Base-by-base conservation (phyloP, 768 basidiomycete species). In the Kwoniella mangroviensis region DNA sequence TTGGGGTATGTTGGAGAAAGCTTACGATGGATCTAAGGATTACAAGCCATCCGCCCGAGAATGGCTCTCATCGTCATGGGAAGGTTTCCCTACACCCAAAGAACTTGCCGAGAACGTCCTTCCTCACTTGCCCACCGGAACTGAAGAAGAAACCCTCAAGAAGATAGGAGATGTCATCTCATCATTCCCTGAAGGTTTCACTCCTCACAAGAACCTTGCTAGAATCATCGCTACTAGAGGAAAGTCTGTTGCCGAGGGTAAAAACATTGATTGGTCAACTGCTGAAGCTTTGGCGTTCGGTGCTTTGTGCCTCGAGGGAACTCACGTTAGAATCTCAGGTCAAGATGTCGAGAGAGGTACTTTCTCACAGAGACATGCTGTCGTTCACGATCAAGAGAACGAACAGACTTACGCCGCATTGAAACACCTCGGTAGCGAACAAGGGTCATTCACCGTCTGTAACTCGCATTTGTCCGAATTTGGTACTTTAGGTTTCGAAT, bases 291-390 rank as follows among this genome's bases (percentile, higher is more conserved):
- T 99, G 64, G 97, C 97, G 0, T 92, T 98, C 78, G 97, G 96
- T 68, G 87, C 94, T 5, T 90, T 99, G 51, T 92, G 92, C 11
- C 87, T 97, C 52, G 95, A 98, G 84, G 92, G 92, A 77, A 91
- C 90, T 61, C 94, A 98, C 82, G 92, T 99, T 58, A 92, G 96
- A 72, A 86, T 99, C 1, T 97, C 94, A 0, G 96, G 96, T 40
- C 97, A 99, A 84, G 96, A 99, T 82, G 96, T 98, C 64, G 96
- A 99, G 84, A 91, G 96, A 81, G 96, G 96, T 41, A 99, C 96
- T 2, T 99, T 99, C 88, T 98, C 95, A 15, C 96, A 99, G 81
- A 91, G 96, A 55, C 96, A 99, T 78, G 95, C 95, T 58, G 91
- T 99, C 72, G 88, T 99, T 66, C 94, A 98, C 84, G 96, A 99